Base-by-base conservation (phyloP, 2,329 filamentous ascomycete species). In the Fusarium sacchari region DNA sequence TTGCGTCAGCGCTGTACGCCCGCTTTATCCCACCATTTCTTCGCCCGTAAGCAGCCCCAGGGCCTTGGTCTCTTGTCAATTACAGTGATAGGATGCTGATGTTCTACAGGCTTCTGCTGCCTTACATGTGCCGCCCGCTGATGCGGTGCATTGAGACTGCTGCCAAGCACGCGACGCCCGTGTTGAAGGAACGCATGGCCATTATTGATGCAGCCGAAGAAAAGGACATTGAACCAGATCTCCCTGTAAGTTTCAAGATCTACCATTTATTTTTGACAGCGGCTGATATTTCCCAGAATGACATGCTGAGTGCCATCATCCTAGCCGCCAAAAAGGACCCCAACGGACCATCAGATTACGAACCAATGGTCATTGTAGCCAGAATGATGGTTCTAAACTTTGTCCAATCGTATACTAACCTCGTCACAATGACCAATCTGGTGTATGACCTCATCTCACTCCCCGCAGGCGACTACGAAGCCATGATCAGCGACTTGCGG, bases 371-470 rank as follows among this genome's bases (percentile, higher is more conserved):
- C 6, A 70, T 70, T 8, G 67, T 68, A 2, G 64, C 67, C 26
- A 70, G 67, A 46, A 70, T 70, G 67, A 70, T 67, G 67, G 67
- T 70, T 46, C 58, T 70, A 9, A 70, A 70, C 53, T 70, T 70
- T 70, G 64, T 70, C 17, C 58, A 70, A 28, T 70, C 67, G 3
- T 68, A 70, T 53, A 70, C 67, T 17, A 67, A 70, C 30, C 52
- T 70, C 5, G 67, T 70, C 7, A 70, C 67, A n/a, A 70, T 70
- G 67, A 70, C 67, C 22, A 70, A 70, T 40, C 20, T 70, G 26
- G 64, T 70, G 30, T 70, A 70, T 64, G 67, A 70, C 32, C 67
- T 70, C 53, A 67, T 70, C 46, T 70, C 67, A 36, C 39, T 70
- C 7, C 64, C 64, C 12, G 52, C 58, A 39, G 67, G 67, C 2